Evolutionary conservation across 345 rosid species (phyloP).

Genomic region (Pseudoturritis turrita): DNA sequence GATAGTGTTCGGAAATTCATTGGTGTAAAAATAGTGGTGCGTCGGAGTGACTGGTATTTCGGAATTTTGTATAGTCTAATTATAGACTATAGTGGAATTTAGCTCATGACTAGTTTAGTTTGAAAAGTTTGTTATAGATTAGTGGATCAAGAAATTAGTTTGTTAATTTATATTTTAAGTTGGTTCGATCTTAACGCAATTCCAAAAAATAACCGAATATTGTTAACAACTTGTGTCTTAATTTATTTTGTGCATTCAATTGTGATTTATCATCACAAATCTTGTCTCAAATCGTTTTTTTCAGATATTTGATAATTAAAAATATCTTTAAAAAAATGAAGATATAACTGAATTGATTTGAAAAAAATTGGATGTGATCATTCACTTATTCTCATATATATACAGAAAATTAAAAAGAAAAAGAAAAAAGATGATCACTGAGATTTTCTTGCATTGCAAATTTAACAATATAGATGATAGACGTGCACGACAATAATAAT

Average conservation of each 20-base stretch:
- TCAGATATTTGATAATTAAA: too few relatives aligned
- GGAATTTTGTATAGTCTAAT: background rate
- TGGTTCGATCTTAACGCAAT: too few relatives aligned
- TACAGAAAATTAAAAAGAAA: background rate
- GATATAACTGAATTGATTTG: background rate
- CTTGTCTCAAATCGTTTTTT: too few relatives aligned
- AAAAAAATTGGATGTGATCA: too few relatives aligned
- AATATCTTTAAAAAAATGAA: background rate
- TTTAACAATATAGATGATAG: slow-evolving; percentile 4
- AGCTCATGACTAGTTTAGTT: background rate
- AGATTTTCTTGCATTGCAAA: slow-evolving; percentile 8
- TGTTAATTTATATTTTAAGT: too few relatives aligned
- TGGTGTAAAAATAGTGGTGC: background rate
- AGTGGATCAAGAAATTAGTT: background rate
- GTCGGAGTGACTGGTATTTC: background rate
- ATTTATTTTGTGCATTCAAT: background rate
- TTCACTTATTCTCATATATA: background rate
- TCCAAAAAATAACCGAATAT: too few relatives aligned
- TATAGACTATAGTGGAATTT: background rate
- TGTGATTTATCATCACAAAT: too few relatives aligned
- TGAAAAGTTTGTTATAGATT: too few relatives aligned
- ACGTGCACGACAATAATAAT: slow-evolving; percentile 33
- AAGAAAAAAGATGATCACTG: background rate
- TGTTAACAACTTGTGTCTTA: background rate
- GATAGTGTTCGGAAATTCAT: background rate